Evolutionary conservation across 116 monocot species (phyloP), one percentile per base, ranked within the genome.

Genomic region (Dioscorea cayenensis): DNA sequence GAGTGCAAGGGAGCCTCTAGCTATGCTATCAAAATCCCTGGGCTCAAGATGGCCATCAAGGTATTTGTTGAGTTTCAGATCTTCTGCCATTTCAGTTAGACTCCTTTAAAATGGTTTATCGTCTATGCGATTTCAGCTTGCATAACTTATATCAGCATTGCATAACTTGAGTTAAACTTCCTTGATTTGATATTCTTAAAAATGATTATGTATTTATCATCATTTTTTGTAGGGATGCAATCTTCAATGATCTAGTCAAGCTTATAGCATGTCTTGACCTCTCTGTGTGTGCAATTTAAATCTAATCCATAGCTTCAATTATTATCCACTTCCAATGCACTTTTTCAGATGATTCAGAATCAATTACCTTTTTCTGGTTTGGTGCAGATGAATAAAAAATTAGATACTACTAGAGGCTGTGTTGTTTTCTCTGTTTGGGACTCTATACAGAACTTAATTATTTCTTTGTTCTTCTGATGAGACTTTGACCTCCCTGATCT

Each of bases 191-290:
- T n/a, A 9, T 70, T 49, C 11, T 6, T 63, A 6, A 72, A 32
- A n/a, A 43, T 36, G 17, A 32, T 28, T 12, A 65, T 71, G 14
- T 65, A 16, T 68, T 68, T 71, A 14, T 51, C 20, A 6, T 71
- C 55, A 70, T 61, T 43, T 5, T 64, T 75, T 76, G 22, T 83
- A 95, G 95, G 77, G 91, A 89, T 73, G 38, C 36, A 49, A 66
- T 88, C 67, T 75, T 86, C 23, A 36, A 67, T 77, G 89, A 85
- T 49, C 77, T 95, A 72, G 43, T 27, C 58, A 86, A 77, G 73
- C 86, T 95, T 72, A 89, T 91, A 81, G 35, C 83, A 63, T 67
- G 20, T 71, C 78, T 91, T 73, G 66, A 83, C 65, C 82, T 91
- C n/a, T 85, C 87, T 63, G 95, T 95, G 71, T 81, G 91, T 83